Base-by-base conservation (phyloP, 805 yeast genomes). In the Ogataea allantospora region DNA sequence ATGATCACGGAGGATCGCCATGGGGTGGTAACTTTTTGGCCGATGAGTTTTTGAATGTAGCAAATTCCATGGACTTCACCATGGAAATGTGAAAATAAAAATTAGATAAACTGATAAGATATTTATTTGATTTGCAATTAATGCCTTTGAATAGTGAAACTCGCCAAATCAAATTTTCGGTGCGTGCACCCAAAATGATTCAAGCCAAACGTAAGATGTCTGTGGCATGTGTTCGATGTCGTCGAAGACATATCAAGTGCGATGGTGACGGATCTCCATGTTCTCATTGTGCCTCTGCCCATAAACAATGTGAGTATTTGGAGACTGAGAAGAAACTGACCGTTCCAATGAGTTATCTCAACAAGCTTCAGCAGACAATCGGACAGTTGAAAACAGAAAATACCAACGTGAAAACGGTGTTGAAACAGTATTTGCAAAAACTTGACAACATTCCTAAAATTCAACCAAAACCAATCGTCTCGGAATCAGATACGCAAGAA, bases 261-360 rank as follows among this genome's bases (percentile, higher is more conserved):
- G 83, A 85, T 4, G 85, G 86, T 2, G 27, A 30, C 15, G 83
- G 83, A 3, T 70, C 71, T 33, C 85, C 86, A 0, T 82, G 89
- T 54, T 59, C 64, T 39, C 77, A 77, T 47, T 82, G 89, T 53
- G 62, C 59, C n/a, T 54, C 68, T 31, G 76, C 79, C 9, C 69
- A 68, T 38, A 66, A 76, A 6, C 66, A 66, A 15, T 82, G 89
- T 61, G 85, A 80, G 50, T 82, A 80, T 48, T 69, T 72, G 15
- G 84, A 77, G 50, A 80, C 78, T 5, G 80, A 78, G 33, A 77
- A 76, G 61, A 80, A 81, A 50, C 68, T 81, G 12, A 80, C 78
- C 13, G 79, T 81, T 0, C 75, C 86, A 0, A 69, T 79, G 74
- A 75, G 73, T 43, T 80, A 80, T 52, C 53, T 82, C 33, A 73